Conservation (phyloP, 2,329 filamentous ascomycete species). For the Microdochium trichocladiopsis region DNA sequence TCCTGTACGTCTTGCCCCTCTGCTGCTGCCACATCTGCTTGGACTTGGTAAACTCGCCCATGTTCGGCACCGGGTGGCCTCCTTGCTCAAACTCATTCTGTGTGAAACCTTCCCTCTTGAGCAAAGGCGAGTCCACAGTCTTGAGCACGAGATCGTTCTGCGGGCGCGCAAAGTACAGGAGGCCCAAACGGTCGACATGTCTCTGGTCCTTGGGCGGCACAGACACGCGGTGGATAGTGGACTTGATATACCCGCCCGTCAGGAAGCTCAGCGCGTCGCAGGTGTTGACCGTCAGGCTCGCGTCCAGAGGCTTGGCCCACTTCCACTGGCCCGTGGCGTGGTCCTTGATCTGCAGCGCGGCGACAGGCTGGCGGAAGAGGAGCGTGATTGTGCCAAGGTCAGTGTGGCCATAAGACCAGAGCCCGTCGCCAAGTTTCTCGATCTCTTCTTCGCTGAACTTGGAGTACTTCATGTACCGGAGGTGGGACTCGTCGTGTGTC, state of each 20-base stretch:
- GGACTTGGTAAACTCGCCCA: slow-evolving; percentile 28
- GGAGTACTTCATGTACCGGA: slow-evolving; percentile 42
- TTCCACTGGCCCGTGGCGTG: slow-evolving; percentile 35
- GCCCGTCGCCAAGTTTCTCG: slow-evolving; percentile 25
- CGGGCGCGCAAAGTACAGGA: slow-evolving; percentile 43
- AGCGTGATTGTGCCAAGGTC: slow-evolving; percentile 47
- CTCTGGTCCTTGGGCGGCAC: slow-evolving; percentile 31
- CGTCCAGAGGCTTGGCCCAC: slow-evolving; percentile 35
- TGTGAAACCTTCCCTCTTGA: slow-evolving; percentile 22
- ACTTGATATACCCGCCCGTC: slow-evolving; percentile 35
- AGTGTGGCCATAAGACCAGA: slow-evolving; percentile 40
- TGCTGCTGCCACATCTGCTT: slow-evolving; percentile 30
- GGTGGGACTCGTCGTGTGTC: slow-evolving; percentile 11
- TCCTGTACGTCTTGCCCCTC: slow-evolving; percentile 15
- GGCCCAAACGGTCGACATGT: slow-evolving; percentile 37
- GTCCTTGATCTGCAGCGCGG: slow-evolving; percentile 40
- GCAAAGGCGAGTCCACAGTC: slow-evolving; percentile 28
- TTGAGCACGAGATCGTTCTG: slow-evolving; percentile 28
- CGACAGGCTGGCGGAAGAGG: slow-evolving; percentile 47
- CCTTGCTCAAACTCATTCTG: slow-evolving; percentile 30
- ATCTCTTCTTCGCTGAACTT: slow-evolving; percentile 34
- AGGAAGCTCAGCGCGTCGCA: slow-evolving; percentile 37
- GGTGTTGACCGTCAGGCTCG: slow-evolving; percentile 39
- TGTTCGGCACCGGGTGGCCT: slow-evolving; percentile 19
- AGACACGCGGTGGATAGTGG: slow-evolving; percentile 24